Evolutionary conservation across 2,329 filamentous ascomycete species (phyloP).

Genomic region (Talaromyces marneffei): DNA sequence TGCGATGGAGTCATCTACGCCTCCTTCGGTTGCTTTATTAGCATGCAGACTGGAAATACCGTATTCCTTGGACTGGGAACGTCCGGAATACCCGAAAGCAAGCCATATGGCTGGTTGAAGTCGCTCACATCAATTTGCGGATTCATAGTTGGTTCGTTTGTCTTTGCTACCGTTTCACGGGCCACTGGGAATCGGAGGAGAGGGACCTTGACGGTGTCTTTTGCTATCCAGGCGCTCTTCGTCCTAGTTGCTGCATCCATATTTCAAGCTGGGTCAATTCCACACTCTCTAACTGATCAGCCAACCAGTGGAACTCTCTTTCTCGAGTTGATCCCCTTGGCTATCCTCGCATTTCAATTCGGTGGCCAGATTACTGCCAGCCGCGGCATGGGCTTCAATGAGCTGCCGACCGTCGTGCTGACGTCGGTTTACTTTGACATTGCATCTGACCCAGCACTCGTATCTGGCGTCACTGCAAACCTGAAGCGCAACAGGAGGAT

Average conservation of each 20-base stretch:
- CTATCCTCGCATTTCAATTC: slow-evolving; percentile 41
- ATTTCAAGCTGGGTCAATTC: slow-evolving; percentile 35
- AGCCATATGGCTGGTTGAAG: slow-evolving; percentile 41
- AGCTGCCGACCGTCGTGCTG: slow-evolving; percentile 44
- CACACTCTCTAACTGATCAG: slow-evolving; percentile 23
- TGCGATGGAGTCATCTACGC: slow-evolving; percentile 43
- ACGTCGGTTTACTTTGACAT: slow-evolving; percentile 45
- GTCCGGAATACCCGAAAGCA: slow-evolving; percentile 33
- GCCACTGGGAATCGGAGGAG: slow-evolving; percentile 29
- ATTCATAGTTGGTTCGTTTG: slow-evolving; percentile 39
- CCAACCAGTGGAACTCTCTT: slow-evolving; percentile 27
- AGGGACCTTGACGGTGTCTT: slow-evolving; percentile 36
- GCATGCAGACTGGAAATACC: slow-evolving; percentile 46
- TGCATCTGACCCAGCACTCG: slow-evolving; percentile 36
- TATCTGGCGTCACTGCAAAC: slow-evolving; percentile 30
- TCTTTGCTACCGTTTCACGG: slow-evolving; percentile 36
- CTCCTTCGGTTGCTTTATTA: slow-evolving; percentile 44
- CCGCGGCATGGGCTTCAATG: slow-evolving; percentile 37
- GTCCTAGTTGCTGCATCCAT: slow-evolving; percentile 38
- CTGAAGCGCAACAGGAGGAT: slow-evolving; percentile 35
- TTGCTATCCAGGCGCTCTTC: slow-evolving; percentile 35
- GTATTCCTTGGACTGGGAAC: slow-evolving; percentile 44
- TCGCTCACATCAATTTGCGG: slow-evolving; percentile 38
- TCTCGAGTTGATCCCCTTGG: slow-evolving; percentile 39
- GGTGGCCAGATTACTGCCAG: slow-evolving; percentile 42